Conservation (phyloP, 345 rosid genomes). For the Hirschfeldia incana region DNA sequence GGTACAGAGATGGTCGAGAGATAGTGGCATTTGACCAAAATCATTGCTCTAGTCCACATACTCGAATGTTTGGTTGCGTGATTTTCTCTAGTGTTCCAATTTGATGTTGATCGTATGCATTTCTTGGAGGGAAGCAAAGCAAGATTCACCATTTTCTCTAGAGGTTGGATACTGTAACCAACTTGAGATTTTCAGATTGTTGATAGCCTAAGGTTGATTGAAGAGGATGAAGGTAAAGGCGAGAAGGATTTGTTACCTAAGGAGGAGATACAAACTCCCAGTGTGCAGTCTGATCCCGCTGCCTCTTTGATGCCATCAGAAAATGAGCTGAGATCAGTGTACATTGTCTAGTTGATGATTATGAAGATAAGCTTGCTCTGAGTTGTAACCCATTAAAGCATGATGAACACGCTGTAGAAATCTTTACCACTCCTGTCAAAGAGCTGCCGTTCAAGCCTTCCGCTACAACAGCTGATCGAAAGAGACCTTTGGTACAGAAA, state of each 20-base stretch:
- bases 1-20: not conserved
- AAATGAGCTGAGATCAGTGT: slow-evolving; percentile 33
- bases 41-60: slow-evolving; percentile 12
- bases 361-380: slow-evolving; percentile 25
- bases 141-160: not conserved
- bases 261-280: slow-evolving; percentile 24
- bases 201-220: slow-evolving; percentile 11
- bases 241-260: slow-evolving; percentile 27
- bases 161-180: slow-evolving; percentile 16
- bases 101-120: not conserved
- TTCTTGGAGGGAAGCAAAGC: slow-evolving; percentile 33
- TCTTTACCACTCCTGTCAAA: slow-evolving; percentile 17
- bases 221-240: slow-evolving; percentile 15
- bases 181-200: slow-evolving; percentile 16
- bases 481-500: slow-evolving; percentile 32
- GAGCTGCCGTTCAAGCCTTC: slow-evolving; percentile 39
- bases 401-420: slow-evolving; percentile 24
- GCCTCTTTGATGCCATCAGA: slow-evolving; percentile 11
- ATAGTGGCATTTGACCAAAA: slow-evolving; percentile 29
- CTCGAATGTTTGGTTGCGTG: slow-evolving; percentile 5
- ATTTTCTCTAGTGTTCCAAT: slow-evolving; percentile 23
- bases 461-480: slow-evolving; percentile 34
- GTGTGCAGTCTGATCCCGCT: slow-evolving; percentile 11
- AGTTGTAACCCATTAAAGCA: slow-evolving; percentile 29
- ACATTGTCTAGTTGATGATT: slow-evolving; percentile 28